Percentiles rank a stretch among this genome's conserved stretches.
phyloP scores from a whole-genome alignment of 2,329 filamentous ascomycete genomes.

The Scedosporium minutisporum region DNA sequence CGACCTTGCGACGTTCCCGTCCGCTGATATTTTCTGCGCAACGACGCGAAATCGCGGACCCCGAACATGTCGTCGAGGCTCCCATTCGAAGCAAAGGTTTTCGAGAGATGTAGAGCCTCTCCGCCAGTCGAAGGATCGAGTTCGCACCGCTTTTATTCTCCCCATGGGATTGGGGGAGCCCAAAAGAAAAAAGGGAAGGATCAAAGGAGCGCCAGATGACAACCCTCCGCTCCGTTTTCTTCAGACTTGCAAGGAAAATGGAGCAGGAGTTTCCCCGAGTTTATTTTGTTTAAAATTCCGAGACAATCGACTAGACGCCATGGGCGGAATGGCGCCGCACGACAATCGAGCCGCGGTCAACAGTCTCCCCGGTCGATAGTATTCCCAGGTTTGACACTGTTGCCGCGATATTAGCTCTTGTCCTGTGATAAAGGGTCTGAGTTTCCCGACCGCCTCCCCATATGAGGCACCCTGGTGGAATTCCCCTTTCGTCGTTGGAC shows the following conservation, averaged over 20 bases:
- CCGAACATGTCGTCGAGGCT: too few species aligned
- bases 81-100: too few species aligned
- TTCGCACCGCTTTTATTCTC: background rate
- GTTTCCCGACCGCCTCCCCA: background rate
- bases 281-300: background rate
- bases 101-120: background rate
- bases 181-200: background rate
- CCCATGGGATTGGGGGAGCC: background rate
- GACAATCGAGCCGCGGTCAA: background rate
- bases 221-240: background rate
- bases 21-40: too few species aligned
- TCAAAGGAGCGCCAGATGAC: background rate
- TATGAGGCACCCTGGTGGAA: background rate
- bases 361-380: background rate
- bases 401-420: background rate
- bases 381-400: background rate
- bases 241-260: background rate
- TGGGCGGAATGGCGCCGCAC: constrained; percentile 1
- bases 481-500: background rate
- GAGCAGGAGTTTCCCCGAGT: background rate
- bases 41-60: too few species aligned
- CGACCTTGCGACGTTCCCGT: too few species aligned
- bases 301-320: background rate
- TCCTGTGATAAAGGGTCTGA: background rate
- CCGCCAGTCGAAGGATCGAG: background rate